Base-by-base conservation (phyloP, 2,329 filamentous ascomycete genomes). In the Fusarium cicatricum region DNA sequence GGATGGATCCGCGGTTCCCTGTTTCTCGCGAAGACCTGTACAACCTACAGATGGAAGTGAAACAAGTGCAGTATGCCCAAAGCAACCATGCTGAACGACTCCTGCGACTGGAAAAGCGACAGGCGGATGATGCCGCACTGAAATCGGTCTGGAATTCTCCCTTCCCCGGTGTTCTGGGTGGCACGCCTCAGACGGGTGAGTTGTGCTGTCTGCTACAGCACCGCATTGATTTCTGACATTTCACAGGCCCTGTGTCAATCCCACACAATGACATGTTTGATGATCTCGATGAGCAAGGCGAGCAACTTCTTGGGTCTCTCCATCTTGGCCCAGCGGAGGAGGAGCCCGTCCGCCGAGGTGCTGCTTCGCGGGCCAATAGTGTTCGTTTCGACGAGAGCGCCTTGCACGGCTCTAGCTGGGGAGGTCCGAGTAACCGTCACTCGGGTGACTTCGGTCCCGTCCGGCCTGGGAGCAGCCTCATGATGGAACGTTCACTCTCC, bases 381-480 rank as follows among this genome's bases (percentile, higher is more conserved):
- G 95, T 99, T 65, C 90, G 95, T 32, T 99, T 99, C 69, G 95
- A 98, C 71, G 94, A 98, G 73, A 97, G 92, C 70, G 93, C 94
- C 12, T 87, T 97, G 66, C 92, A 97, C 67, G 90, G 91, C 41
- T 92, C 85, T 9, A 85, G 92, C 73, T 96, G 95, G 85, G 89
- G 88, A 33, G 78, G 78, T 9, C 91, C 96, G 70, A 87, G 86
- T 62, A 90, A 89, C 55, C 87, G 94, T 38, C 89, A 92, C 51
- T 94, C 91, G 11, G 86, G 90, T 40, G 95, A 98, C 51, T 89
- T 96, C 64, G 86, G 87, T 34, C 89, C 90, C 21, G 80, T 87
- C 41, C 84, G 94, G 45, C 92, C 91, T 17, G 85, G 87, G 19
- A 96, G 92, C 73, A 89, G 91, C 31, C 81, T 97, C 68, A 87